These are phyloP conservation scores for Mrakia frigida DNA, from an alignment of 768 basidiomycete species.

Conservation along the genomic window DNA sequence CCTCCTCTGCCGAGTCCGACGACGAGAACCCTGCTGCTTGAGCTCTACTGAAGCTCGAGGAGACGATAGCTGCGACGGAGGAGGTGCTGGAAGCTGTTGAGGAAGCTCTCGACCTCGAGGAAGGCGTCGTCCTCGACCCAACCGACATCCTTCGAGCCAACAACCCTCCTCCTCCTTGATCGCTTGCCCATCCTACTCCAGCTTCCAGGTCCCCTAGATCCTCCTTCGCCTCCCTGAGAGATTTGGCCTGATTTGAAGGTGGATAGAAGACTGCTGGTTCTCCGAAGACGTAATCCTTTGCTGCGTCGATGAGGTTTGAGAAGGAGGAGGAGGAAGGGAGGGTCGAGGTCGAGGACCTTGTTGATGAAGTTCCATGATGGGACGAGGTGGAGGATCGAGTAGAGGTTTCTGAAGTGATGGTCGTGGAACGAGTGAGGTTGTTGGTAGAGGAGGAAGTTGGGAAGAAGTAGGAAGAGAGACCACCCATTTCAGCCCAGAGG, in stretches of 20 bases:
- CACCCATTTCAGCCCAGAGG: not conserved
- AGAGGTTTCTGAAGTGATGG: not conserved
- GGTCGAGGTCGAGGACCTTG: slow-evolving; percentile 1
- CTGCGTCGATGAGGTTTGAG: not conserved
- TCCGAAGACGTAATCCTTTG: slow-evolving; percentile 8
- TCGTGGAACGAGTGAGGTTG: not conserved
- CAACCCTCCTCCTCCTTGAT: too few species aligned
- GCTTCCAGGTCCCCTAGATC: not conserved
- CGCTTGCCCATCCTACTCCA: not conserved
- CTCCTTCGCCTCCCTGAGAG: not conserved
- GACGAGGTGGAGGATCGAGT: not conserved
- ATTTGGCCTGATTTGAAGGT: not conserved
- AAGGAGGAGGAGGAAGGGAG: not conserved
- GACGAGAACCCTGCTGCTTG: not conserved
- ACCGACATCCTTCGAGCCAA: not conserved
- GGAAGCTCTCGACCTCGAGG: not conserved
- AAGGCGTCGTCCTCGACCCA: not conserved
- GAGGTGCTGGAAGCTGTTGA: slow-evolving; percentile 2
- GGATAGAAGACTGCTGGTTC: slow-evolving; percentile 14
- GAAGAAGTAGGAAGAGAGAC: slow-evolving; percentile 4
- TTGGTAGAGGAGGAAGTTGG: not conserved
- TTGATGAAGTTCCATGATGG: not conserved
- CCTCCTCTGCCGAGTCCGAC: slow-evolving; percentile 2
- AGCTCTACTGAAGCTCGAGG: not conserved
- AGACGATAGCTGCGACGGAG: not conserved